Evolutionary conservation across 2,329 filamentous ascomycete species (phyloP), one percentile per base, ranked within the genome.

Genomic region (Colletotrichum neosansevieriae): DNA sequence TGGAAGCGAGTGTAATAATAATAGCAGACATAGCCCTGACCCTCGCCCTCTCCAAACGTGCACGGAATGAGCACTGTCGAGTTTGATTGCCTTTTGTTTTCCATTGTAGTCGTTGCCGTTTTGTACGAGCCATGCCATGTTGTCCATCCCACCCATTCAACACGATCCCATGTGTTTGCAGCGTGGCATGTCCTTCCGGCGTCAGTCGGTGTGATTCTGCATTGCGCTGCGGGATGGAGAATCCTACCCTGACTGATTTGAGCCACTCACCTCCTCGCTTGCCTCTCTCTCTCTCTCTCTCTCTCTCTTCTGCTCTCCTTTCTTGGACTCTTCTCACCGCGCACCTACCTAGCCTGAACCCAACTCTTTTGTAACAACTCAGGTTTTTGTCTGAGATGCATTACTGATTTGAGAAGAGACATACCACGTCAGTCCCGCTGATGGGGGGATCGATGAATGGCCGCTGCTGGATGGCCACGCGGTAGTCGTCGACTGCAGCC

Each of bases 401-500:
- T 60, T 45, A 60, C 40, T 69, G 66, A 60, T 66, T 60, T 65
- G 61, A 38, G 61, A 59, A 47, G 15, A 56, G 53, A 44, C 21
- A 65, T 32, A 54, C 11, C 34, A 58, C 24, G 64, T 58, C 32
- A 44, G 53, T 60, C 42, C 66, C 62, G 54, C 66, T 66, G 54
- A 29, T 59, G 45, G 54, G 42, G 38, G 54, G 45, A 64, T 65
- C 65, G 40, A 68, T 65, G 34, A 42, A 68, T 60, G 65, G 54
- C 47, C 40, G 61, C 56, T 34, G 56, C 58, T 68, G 49, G 54
- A 56, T 44, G 42, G 56, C 66, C 66, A 69, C 61, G 66, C 66
- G 66, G 66, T 69, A 69, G 66, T 69, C 66, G 66, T 69, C 42
- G 56, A 60, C 61, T 69, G 66, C 66, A 69, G 66, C 66, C 66